Evolutionary conservation across 208 protist species (phyloP).

Genomic region (Trypanosoma avium): DNA sequence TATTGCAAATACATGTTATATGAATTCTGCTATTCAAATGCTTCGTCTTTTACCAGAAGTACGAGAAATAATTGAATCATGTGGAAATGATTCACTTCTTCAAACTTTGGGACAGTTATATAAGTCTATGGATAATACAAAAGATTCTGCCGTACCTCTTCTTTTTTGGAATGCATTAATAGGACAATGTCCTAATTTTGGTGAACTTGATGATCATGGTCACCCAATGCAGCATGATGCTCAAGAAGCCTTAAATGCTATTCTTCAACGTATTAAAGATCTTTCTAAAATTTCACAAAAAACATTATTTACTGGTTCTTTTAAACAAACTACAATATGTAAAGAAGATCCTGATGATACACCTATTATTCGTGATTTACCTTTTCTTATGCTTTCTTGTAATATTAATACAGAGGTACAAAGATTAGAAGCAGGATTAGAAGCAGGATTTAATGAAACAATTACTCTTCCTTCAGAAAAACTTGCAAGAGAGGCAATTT

Average conservation of each 20-base stretch:
- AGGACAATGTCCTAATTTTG: constrained; percentile 54
- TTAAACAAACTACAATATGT: constrained; percentile 55
- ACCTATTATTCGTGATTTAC: constrained; percentile 18
- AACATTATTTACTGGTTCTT: constrained; percentile 47
- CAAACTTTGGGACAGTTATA: constrained; percentile 36
- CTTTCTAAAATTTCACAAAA: constrained; percentile 37
- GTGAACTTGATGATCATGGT: constrained; percentile 56
- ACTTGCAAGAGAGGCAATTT: constrained; percentile 50
- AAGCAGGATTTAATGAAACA: constrained; percentile 63
- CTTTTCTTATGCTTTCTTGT: constrained; percentile 84
- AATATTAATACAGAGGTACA: constrained; percentile 79
- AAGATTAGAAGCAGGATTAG: constrained; percentile 74
- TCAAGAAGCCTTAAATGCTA: constrained; percentile 66
- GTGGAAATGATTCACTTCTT: constrained; percentile 44
- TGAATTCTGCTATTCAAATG: constrained; percentile 88
- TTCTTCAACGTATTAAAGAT: constrained; percentile 44
- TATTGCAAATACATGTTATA: constrained; percentile 90
- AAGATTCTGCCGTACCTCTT: constrained; percentile 42
- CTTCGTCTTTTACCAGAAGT: constrained; percentile 78
- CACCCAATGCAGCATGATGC: constrained; percentile 86
- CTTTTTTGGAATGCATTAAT: constrained; percentile 56
- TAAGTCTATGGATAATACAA: constrained; percentile 35
- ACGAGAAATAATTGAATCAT: constrained; percentile 30
- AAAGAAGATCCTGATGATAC: constrained; percentile 42
- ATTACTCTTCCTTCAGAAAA: constrained; percentile 51